Conservation (phyloP, 106 monocot genomes). For the Dioscorea dumetorum region DNA sequence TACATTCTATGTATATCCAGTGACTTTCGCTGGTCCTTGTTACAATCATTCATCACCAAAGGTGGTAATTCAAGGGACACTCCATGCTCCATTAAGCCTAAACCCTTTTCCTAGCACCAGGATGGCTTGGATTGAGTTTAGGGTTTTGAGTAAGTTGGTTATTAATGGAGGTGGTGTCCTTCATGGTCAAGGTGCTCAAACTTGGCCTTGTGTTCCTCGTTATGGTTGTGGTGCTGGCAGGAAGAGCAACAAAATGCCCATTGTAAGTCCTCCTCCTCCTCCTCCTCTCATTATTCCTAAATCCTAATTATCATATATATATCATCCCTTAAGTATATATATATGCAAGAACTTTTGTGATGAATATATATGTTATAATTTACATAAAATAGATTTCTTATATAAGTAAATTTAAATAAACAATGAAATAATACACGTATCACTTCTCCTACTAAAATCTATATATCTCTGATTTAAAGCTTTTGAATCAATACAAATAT, state of each 20-base stretch:
- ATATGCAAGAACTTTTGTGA: too few species aligned
- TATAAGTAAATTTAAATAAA: too few species aligned
- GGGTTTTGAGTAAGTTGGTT: neutral
- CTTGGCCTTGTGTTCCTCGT: slow-evolving; percentile 15
- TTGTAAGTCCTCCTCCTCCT: neutral
- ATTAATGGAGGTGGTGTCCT: slow-evolving; percentile 25
- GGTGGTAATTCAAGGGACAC: slow-evolving; percentile 13
- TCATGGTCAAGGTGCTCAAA: slow-evolving; percentile 23
- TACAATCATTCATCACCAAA: neutral
- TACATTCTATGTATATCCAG: slow-evolving; percentile 22
- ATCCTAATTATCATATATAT: neutral
- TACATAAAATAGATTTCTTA: too few species aligned
- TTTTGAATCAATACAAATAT: too few species aligned
- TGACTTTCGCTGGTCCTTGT: slow-evolving; percentile 27
- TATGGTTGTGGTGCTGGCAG: neutral
- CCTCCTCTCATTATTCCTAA: neutral
- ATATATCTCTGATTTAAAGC: too few species aligned
- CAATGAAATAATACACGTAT: too few species aligned
- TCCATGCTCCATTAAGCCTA: slow-evolving; percentile 12
- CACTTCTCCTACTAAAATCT: too few species aligned
- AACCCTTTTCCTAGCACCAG: neutral
- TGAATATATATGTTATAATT: too few species aligned
- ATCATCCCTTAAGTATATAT: too few species aligned
- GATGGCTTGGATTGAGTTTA: slow-evolving; percentile 25
- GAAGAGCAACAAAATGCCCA: slow-evolving; percentile 14